A percentile compares a stretch with the other conserved stretches of the same genome.
phyloP scores from a whole-genome alignment of 2,329 filamentous ascomycete genomes.

The Talaromyces sp. region DNA sequence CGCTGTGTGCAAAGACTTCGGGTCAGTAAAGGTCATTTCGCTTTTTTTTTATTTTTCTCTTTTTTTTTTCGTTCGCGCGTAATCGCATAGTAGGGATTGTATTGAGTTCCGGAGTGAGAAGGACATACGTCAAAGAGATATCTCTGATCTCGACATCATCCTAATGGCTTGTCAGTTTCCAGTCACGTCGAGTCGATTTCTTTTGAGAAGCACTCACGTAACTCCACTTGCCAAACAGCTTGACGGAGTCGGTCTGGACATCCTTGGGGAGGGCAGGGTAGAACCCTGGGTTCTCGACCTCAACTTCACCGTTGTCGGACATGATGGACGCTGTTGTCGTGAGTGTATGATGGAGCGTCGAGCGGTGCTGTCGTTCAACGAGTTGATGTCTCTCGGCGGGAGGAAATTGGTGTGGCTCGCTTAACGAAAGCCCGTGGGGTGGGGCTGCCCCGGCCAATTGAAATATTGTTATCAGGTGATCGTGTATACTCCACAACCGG shows the following conservation, averaged over 20 bases:
- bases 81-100: background rate
- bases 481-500: background rate
- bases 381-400: constrained; percentile 25
- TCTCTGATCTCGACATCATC: constrained; percentile 99
- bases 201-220: constrained; percentile 46
- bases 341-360: constrained; percentile 30
- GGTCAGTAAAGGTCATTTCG: constrained; percentile 24
- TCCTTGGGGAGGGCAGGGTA: constrained; percentile 89
- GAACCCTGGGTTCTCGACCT: constrained; percentile 69
- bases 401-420: constrained; percentile 39
- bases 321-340: constrained; percentile 56
- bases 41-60: constrained; percentile 5
- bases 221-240: constrained; percentile 97
- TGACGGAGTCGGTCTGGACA: constrained; percentile 82
- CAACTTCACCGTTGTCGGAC: constrained; percentile 93
- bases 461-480: constrained; percentile 18
- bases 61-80: background rate
- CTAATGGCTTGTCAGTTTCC: constrained; percentile 3
- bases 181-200: background rate
- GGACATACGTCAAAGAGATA: constrained; percentile 96
- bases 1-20: constrained; percentile 53
- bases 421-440: constrained; percentile 30
- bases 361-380: constrained; percentile 29
- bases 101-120: background rate
- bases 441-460: constrained; percentile 31